phyloP scores from a whole-genome alignment of 2,329 filamentous ascomycete genomes.

The Thermothelomyces thermophilus region DNA sequence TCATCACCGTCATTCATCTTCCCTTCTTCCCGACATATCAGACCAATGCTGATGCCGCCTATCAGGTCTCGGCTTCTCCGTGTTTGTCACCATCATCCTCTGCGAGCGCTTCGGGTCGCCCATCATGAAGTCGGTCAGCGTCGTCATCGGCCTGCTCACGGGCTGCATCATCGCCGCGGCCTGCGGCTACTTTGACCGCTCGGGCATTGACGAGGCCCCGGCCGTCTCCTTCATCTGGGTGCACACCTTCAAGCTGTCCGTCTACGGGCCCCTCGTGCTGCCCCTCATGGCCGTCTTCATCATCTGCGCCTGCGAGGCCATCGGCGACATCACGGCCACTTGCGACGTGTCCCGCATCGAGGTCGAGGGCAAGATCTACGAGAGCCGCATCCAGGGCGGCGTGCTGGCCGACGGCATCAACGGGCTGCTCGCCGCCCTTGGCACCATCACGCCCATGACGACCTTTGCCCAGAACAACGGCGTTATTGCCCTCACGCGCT shows the following conservation, averaged over 20 bases:
- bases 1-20: too few relatives aligned
- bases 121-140: constrained; percentile 75
- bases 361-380: constrained; percentile 64
- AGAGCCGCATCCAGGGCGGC: constrained; percentile 72
- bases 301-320: constrained; percentile 70
- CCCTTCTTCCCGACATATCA: too few relatives aligned
- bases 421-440: constrained; percentile 66
- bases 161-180: constrained; percentile 76
- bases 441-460: constrained; percentile 73
- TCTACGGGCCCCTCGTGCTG: constrained; percentile 68
- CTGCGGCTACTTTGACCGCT: constrained; percentile 69
- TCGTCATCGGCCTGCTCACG: constrained; percentile 65
- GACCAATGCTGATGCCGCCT: background rate
- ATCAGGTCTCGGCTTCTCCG: constrained; percentile 62
- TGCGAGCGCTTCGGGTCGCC: constrained; percentile 76
- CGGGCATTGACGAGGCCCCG: constrained; percentile 64
- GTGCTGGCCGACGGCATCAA: constrained; percentile 72
- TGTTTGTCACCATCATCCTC: constrained; percentile 72
- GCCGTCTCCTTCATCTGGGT: constrained; percentile 73
- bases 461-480: constrained; percentile 82
- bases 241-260: constrained; percentile 63
- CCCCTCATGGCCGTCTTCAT: constrained; percentile 65
- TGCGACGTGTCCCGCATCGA: constrained; percentile 74
- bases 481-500: constrained; percentile 74
- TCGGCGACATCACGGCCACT: constrained; percentile 73